Conservation (phyloP, 2,329 filamentous ascomycete genomes). For the Triangularia setosa region DNA sequence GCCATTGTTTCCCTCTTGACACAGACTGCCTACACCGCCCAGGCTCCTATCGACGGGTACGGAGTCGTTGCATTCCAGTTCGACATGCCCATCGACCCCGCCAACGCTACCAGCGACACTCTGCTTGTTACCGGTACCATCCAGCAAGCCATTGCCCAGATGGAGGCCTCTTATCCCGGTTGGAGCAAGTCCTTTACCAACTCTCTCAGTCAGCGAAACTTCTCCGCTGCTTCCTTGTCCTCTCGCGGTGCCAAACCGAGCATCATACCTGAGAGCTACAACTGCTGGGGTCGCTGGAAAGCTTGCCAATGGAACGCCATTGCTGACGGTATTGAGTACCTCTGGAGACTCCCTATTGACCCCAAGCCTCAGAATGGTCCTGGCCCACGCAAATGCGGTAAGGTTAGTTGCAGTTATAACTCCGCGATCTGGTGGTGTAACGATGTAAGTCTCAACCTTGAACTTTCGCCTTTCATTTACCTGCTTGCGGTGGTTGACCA, state of each 20-base stretch:
- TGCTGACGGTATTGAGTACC: slow-evolving; percentile 2
- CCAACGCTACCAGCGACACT: not conserved
- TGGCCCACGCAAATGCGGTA: slow-evolving; percentile 20
- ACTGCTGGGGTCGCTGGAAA: not conserved
- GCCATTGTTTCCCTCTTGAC: not conserved
- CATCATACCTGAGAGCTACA: not conserved
- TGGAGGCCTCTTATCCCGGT: slow-evolving; percentile 18
- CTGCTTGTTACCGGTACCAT: slow-evolving; percentile 21
- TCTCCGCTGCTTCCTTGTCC: too few relatives aligned
- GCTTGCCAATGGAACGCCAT: not conserved
- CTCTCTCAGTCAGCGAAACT: too few relatives aligned
- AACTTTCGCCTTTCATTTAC: not conserved
- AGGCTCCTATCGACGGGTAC: not conserved
- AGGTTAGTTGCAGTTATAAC: slow-evolving; percentile 22
- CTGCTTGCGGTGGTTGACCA: not conserved
- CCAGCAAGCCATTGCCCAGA: slow-evolving; percentile 18
- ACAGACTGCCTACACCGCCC: not conserved
- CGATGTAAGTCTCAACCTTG: slow-evolving; percentile 9
- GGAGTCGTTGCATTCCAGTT: not conserved
- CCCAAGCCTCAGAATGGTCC: slow-evolving; percentile 8
- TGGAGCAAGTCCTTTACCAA: slow-evolving; percentile 8
- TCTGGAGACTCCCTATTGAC: not conserved
- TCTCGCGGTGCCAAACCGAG: too few relatives aligned
- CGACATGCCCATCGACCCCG: not conserved
- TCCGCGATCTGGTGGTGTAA: slow-evolving; percentile 27